Conservation (phyloP, 2,329 filamentous ascomycete species). For the Ophiostoma triangulosporum region DNA sequence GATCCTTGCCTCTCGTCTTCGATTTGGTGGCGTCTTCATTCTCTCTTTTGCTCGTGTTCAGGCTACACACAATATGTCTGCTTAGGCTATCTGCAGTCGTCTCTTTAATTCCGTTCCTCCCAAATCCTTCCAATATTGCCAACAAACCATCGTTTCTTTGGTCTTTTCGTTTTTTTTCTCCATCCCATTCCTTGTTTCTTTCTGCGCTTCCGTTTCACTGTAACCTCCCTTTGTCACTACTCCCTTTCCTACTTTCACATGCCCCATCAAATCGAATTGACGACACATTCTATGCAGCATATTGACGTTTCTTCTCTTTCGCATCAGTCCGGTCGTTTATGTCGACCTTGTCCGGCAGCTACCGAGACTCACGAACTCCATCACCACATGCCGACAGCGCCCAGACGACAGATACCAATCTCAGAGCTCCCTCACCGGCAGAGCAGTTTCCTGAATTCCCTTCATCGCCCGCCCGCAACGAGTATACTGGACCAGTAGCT, state of each 20-base stretch:
- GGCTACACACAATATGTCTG: too few relatives aligned
- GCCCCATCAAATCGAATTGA: background rate
- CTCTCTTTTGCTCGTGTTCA: background rate
- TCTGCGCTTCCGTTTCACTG: background rate
- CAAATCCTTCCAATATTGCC: background rate
- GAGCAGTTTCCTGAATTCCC: constrained; percentile 14
- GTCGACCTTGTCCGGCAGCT: constrained; percentile 53
- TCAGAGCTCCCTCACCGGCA: background rate
- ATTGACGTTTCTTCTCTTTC: constrained; percentile 9
- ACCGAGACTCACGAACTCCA: constrained; percentile 23
- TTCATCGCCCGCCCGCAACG: constrained; percentile 19
- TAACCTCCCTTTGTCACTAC: background rate
- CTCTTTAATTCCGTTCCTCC: background rate
- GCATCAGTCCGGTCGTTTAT: constrained; percentile 72
- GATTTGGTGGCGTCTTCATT: background rate
- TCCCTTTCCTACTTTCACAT: background rate
- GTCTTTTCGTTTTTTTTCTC: constrained; percentile 6
- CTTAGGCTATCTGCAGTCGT: background rate
- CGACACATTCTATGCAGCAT: background rate
- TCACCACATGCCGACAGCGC: background rate
- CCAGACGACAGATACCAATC: too few relatives aligned
- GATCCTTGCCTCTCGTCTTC: background rate
- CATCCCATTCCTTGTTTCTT: constrained; percentile 1
- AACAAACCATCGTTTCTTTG: background rate
- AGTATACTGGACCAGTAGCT: constrained; percentile 25